Evolutionary conservation across 83 land plant species (phyloP), one percentile per base, ranked within the genome.

Genomic region (Picea abies): DNA sequence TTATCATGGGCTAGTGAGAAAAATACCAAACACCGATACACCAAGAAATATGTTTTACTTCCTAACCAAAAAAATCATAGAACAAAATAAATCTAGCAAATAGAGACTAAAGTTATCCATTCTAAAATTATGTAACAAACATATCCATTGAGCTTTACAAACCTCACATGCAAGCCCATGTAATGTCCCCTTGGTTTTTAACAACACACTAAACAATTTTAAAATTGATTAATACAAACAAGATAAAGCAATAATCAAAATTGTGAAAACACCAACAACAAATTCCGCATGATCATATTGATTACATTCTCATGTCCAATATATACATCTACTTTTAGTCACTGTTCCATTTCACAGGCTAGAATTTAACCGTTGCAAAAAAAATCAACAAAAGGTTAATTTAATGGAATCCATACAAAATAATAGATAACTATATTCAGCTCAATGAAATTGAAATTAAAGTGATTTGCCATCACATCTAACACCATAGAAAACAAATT

Each of bases 141-240:
- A 76, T 0, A 52, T 76, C 35, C 78, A 52, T 76, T 23, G 52
- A 17, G 15, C 78, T 12, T 76, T 7, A 25, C 29, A 52, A 35
- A 52, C 78, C 25, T 58, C 78, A 52, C 60, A 47, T 10, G 23
- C 29, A 76, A 52, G 78, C 4, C 78, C 61, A 76, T 76, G 61
- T 35, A 76, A 76, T 52, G 29, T 32, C 11, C 58, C 25, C 25
- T 26, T 52, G 3, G 60, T 25, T 76, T 76, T 49, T 68, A 25
- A 7, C 60, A 76, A 52, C 19, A 76, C 12, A 76, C 52, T 22
- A 23, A 52, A 15, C 26, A 41, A 52, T 26, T 76, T 76, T 23
- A 60, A 19, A 52, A 52, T 26, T 76, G 56, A 23, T 25, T 12
- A 0, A 52, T 23, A 49, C 25, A 35, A 22, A 14, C 23, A 76